Evolutionary conservation across 2,329 filamentous ascomycete genomes (phyloP), one percentile per base, ranked within the genome.

Genomic region (Botrytis deweyae): DNA sequence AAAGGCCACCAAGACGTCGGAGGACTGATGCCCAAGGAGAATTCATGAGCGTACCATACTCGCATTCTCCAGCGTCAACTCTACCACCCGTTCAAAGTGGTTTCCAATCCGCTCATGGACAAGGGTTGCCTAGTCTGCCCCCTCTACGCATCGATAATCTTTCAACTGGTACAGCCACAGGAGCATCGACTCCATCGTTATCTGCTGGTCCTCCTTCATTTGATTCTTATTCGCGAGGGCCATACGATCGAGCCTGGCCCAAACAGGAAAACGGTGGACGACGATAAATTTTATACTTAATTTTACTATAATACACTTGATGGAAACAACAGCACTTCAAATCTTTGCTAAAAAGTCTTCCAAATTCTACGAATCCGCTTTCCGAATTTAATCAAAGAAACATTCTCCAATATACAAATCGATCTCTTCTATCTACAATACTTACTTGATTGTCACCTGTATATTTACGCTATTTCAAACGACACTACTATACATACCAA

Each of bases 21-120:
- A 79, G 80, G 72, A 80, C 79, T 1, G 78, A 80, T 72, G 72
- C 77, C 3, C 78, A 77, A 44, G 80, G 80, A 12, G 79, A 81
- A 4, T 81, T 78, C 55, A 75, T 76, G 16, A 76, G 72, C 44
- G 66, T 77, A 10, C 70, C 79, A n/a, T 81, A 79, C 67, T 65
- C 75, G 12, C 75, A 77, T n/a, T 77, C 80, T 64, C 78, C 80
- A 67, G 73, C 78, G 52, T 78, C 80, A 33, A 78, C 75, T 8
- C 73, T 81, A 10, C 79, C 79, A 36, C 80, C 80, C 3, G 79
- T 79, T 38, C 79, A 77, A 49, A 69, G 72, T 25, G 76, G 76
- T 9, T 80, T 77, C 65, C 63, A 74, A 33, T 73, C 76, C 2
- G 22, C 58, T 20, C 66, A 63, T 46, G 74, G 74, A 20, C 76